phyloP scores from a whole-genome alignment of 495 filamentous ascomycete species.

The Talaromyces thailandensis region DNA sequence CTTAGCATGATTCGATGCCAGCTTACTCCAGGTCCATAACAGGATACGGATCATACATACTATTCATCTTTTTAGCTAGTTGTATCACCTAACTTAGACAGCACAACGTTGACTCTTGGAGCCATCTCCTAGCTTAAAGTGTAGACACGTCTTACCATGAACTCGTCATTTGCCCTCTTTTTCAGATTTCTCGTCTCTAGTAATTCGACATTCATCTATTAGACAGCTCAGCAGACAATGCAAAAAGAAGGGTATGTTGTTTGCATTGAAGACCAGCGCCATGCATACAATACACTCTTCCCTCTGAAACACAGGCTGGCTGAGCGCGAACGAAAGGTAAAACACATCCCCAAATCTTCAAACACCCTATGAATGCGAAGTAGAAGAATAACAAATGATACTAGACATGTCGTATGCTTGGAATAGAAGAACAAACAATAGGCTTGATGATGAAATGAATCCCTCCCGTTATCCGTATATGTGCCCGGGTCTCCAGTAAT shows the following conservation, averaged over 20 bases:
- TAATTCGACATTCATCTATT: not conserved
- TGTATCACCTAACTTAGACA: not conserved
- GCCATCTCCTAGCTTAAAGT: not conserved
- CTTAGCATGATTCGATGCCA: not conserved
- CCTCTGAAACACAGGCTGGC: not conserved
- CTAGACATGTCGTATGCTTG: not conserved
- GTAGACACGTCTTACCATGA: not conserved
- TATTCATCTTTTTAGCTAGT: too few relatives aligned
- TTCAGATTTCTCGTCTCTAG: not conserved
- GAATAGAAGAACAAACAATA: not conserved
- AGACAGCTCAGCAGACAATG: not conserved
- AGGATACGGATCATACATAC: not conserved
- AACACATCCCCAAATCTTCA: not conserved
- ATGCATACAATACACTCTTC: not conserved
- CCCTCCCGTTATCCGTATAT: not conserved
- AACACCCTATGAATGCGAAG: not conserved
- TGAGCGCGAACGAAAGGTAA: not conserved
- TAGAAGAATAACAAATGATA: not conserved
- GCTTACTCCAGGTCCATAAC: not conserved
- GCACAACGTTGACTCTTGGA: not conserved
- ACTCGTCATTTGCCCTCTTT: not conserved
- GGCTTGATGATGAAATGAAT: not conserved
- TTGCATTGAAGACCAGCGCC: not conserved
- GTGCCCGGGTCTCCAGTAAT: not conserved
- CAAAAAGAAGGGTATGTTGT: not conserved